Percentiles rank a stretch among this genome's conserved stretches.
Evolutionary conservation across 2,329 filamentous ascomycete species (phyloP).

Genomic region (Fusarium sp.): DNA sequence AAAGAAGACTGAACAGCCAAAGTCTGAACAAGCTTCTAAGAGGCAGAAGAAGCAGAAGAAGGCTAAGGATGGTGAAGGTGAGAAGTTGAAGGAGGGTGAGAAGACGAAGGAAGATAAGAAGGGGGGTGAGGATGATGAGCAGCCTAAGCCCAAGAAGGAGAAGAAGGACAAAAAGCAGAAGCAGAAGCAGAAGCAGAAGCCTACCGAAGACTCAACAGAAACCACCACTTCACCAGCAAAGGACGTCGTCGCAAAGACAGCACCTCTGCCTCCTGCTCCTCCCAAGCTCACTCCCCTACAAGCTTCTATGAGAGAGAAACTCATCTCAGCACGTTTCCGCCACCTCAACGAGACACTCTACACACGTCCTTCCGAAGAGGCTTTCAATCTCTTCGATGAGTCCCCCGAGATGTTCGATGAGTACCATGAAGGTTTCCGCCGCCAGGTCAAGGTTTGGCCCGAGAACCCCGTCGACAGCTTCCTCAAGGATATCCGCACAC

Average conservation of each 20-base stretch:
- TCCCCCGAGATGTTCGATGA: conserved; percentile 95
- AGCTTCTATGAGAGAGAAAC: conserved; percentile 92
- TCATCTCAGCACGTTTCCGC: conserved; percentile 94
- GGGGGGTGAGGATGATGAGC: conserved; percentile 27
- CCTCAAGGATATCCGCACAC: conserved; percentile 74
- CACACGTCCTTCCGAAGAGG: conserved; percentile 85
- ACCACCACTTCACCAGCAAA: conserved; percentile 29
- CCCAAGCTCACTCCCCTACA: conserved; percentile 89
- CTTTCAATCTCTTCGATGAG: conserved; percentile 83
- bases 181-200: conserved; percentile 37
- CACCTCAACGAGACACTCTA: conserved; percentile 98
- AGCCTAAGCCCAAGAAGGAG: conserved; percentile 49
- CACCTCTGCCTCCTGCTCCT: conserved; percentile 56
- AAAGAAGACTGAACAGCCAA: conserved; percentile 55
- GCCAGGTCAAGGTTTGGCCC: conserved; percentile 95
- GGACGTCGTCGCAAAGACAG: conserved; percentile 38
- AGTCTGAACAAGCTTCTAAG: conserved; percentile 49
- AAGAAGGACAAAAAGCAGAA: conserved; percentile 53
- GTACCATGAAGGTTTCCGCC: conserved; percentile 96
- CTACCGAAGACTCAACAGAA: conserved; percentile 30
- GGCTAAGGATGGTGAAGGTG: conserved; percentile 42
- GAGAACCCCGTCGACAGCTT: conserved; percentile 95
- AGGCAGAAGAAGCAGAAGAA: conserved; percentile 50
- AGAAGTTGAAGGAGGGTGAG: conserved; percentile 39
- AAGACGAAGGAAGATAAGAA: conserved; percentile 36